Evolutionary conservation across 2,329 filamentous ascomycete species (phyloP).

Genomic region (Drechslerella coelobrocha): DNA sequence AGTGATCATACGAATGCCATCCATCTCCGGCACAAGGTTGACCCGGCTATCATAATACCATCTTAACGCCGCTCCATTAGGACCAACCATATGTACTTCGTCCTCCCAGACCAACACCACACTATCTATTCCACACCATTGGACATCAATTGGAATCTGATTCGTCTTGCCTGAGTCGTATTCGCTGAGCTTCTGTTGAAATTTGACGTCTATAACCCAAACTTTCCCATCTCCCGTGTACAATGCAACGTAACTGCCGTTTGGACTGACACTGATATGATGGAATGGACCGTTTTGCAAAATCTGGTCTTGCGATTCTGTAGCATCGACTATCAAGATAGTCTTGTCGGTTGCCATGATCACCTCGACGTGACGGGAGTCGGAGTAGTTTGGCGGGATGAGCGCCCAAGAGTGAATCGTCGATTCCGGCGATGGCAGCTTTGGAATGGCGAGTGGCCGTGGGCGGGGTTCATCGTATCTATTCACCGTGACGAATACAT

Average conservation of each 20-base stretch:
- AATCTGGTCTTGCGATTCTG: slow-evolving; percentile 87
- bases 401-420: slow-evolving; percentile 87
- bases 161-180: slow-evolving; percentile 77
- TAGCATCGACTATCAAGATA: slow-evolving; percentile 83
- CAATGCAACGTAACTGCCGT: slow-evolving; percentile 84
- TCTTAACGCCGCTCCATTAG: slow-evolving; percentile 74
- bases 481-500: slow-evolving; percentile 82
- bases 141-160: slow-evolving; percentile 84
- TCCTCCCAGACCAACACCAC: slow-evolving; percentile 96
- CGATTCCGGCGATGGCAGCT: slow-evolving; percentile 63
- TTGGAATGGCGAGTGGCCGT: slow-evolving; percentile 74
- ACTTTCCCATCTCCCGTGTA: slow-evolving; percentile 85
- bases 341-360: slow-evolving; percentile 84
- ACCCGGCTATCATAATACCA: slow-evolving; percentile 92
- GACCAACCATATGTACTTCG: slow-evolving; percentile 91
- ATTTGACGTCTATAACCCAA: slow-evolving; percentile 94
- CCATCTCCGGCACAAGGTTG: slow-evolving; percentile 83
- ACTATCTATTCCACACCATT: slow-evolving; percentile 96
- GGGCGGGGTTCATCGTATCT: slow-evolving; percentile 90
- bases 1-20: slow-evolving; percentile 88
- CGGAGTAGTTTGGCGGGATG: slow-evolving; percentile 83
- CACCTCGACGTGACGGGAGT: slow-evolving; percentile 92
- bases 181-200: slow-evolving; percentile 88
- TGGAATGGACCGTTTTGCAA: slow-evolving; percentile 91
- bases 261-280: slow-evolving; percentile 88